A percentile compares a stretch with the other conserved stretches of the same genome.
Conservation (phyloP, 1,284 basidiomycete genomes). For the Rhodofomes roseus region DNA sequence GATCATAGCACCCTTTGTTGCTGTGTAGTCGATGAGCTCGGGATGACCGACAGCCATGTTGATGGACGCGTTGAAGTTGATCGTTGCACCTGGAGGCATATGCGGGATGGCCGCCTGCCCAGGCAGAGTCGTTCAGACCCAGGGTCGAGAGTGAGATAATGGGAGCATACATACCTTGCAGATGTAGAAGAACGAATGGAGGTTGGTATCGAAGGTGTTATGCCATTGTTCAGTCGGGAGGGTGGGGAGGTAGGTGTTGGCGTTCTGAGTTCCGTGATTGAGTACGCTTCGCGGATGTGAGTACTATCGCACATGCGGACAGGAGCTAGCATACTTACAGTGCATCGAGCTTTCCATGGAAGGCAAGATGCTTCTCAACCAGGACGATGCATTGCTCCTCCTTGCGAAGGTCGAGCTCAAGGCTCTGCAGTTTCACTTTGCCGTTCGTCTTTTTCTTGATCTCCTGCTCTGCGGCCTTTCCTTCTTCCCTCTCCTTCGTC, state of each 20-base stretch:
- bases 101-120: slow-evolving; percentile 29
- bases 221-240: slow-evolving; percentile 48
- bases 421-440: slow-evolving; percentile 37
- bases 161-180: slow-evolving; percentile 37
- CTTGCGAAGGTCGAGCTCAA: slow-evolving; percentile 39
- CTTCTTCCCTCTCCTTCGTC: slow-evolving; percentile 46
- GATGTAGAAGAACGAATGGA: slow-evolving; percentile 53
- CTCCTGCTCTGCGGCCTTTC: slow-evolving; percentile 33
- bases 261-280: slow-evolving; percentile 51
- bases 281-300: slow-evolving; percentile 34
- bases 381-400: slow-evolving; percentile 41
- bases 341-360: slow-evolving; percentile 40
- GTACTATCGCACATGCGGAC: background rate
- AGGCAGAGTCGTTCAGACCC: slow-evolving; percentile 34
- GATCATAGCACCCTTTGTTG: slow-evolving; percentile 54
- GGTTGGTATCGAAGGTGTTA: slow-evolving; percentile 46
- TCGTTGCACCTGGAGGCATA: slow-evolving; percentile 40
- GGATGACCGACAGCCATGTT: slow-evolving; percentile 51
- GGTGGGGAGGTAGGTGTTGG: slow-evolving; percentile 40
- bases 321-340: slow-evolving; percentile 28
- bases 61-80: slow-evolving; percentile 49
- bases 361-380: slow-evolving; percentile 39
- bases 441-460: slow-evolving; percentile 38
- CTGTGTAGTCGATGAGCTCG: slow-evolving; percentile 51
- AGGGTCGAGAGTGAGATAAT: slow-evolving; percentile 16